phyloP scores from a whole-genome alignment of 805 yeast genomes.

The Danielia reshetovae region DNA sequence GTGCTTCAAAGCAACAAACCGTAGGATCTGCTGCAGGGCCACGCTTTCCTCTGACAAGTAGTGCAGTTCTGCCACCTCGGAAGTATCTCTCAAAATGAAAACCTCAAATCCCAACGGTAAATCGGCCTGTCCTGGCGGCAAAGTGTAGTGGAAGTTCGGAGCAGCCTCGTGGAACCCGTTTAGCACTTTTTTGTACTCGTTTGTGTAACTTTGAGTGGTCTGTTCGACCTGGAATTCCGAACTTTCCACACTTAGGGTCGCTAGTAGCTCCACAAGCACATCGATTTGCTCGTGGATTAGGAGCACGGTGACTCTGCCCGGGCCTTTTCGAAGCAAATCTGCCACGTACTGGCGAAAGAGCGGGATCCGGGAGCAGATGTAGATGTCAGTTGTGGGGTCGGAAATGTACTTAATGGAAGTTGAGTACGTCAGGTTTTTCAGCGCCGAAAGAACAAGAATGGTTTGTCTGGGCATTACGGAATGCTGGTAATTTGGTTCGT shows the following conservation, averaged over 20 bases:
- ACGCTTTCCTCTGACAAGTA: constrained; percentile 19
- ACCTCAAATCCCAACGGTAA: constrained; percentile 19
- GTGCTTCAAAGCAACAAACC: constrained; percentile 31
- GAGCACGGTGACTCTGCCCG: constrained; percentile 4
- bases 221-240: not conserved
- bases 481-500: too few species aligned
- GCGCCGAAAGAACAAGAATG: constrained; percentile 9
- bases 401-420: constrained; percentile 7
- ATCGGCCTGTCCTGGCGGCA: constrained; percentile 23
- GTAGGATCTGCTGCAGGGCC: constrained; percentile 32
- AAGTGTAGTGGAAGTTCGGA: constrained; percentile 3
- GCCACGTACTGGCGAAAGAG: constrained; percentile 7
- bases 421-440: constrained; percentile 4
- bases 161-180: constrained; percentile 3
- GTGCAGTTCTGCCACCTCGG: constrained; percentile 13
- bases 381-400: constrained; percentile 10
- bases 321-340: constrained; percentile 2
- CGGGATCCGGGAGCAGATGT: constrained; percentile 7
- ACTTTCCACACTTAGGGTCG: not conserved
- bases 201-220: constrained; percentile 1
- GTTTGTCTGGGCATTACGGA: not conserved
- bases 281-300: constrained; percentile 8
- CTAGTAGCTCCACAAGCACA: constrained; percentile 7
- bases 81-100: constrained; percentile 4
- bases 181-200: constrained; percentile 6